These are phyloP conservation scores for Claviceps sp. DNA, from an alignment of 2,329 filamentous ascomycete genomes.

Conservation along the genomic window DNA sequence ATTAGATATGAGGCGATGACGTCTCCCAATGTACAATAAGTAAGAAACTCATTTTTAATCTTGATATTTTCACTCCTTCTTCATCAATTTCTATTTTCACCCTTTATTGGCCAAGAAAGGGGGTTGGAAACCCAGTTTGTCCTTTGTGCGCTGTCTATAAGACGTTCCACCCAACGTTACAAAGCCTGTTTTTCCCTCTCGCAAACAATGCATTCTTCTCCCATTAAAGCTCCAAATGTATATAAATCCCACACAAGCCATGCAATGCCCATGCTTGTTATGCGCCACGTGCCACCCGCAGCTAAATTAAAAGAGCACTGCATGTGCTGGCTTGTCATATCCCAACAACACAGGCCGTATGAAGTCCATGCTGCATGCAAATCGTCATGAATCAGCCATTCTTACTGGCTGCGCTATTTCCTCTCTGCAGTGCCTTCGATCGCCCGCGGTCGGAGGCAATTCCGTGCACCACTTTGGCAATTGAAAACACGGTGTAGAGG, in stretches of 20 bases:
- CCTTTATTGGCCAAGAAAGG: not conserved
- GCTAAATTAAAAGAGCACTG: constrained; percentile 6
- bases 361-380: constrained; percentile 5
- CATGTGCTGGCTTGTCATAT: not conserved
- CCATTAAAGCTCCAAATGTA: not conserved
- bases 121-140: not conserved
- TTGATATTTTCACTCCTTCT: not conserved
- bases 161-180: not conserved
- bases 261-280: not conserved
- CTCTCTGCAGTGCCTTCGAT: not conserved
- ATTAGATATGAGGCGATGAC: too few relatives aligned
- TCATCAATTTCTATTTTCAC: not conserved
- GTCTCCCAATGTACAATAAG: not conserved
- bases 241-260: constrained; percentile 7
- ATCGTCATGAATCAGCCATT: constrained; percentile 4
- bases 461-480: not conserved
- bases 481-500: constrained; percentile 3
- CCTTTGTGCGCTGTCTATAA: constrained; percentile 1
- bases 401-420: not conserved
- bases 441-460: constrained; percentile 1
- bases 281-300: not conserved
- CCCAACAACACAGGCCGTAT: constrained; percentile 4
- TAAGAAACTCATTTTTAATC: not conserved
- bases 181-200: not conserved
- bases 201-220: not conserved